Conservation (phyloP, 1,139 yeast genomes). For the Blastobotrys malaysiensis region DNA sequence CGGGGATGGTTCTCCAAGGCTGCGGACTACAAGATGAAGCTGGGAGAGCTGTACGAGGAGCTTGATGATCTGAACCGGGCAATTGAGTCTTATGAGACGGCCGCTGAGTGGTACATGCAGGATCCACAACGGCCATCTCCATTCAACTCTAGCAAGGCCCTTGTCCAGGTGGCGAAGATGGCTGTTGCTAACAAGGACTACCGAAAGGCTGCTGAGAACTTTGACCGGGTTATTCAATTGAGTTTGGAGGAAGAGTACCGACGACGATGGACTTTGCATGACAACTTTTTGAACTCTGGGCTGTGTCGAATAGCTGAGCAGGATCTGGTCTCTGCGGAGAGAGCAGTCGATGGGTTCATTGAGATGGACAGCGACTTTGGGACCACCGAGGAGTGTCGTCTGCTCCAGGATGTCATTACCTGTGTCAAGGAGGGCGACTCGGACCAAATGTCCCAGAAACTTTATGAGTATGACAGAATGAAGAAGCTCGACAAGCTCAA, state of each 20-base stretch:
- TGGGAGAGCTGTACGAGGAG: constrained; percentile 79
- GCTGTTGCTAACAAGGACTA: constrained; percentile 72
- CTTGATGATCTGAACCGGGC: constrained; percentile 65
- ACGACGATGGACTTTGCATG: constrained; percentile 91
- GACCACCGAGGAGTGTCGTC: constrained; percentile 70
- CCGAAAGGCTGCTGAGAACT: constrained; percentile 65
- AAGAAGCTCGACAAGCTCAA: constrained; percentile 87
- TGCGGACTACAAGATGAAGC: constrained; percentile 87
- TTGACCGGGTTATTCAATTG: constrained; percentile 71
- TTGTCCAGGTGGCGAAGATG: constrained; percentile 83
- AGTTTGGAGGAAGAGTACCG: constrained; percentile 62
- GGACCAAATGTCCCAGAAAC: constrained; percentile 66
- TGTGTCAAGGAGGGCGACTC: constrained; percentile 77
- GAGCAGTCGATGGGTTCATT: constrained; percentile 57
- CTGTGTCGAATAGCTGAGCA: constrained; percentile 74
- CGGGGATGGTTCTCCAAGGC: constrained; percentile 96
- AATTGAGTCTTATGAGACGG: constrained; percentile 74
- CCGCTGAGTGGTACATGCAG: constrained; percentile 93
- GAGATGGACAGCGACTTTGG: constrained; percentile 76
- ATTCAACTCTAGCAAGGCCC: constrained; percentile 85
- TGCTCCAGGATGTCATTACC: constrained; percentile 56
- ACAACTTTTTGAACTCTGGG: constrained; percentile 78
- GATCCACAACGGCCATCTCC: constrained; percentile 66
- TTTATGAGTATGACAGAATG: constrained; percentile 83
- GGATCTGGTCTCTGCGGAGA: constrained; percentile 80